Evolutionary conservation across 495 filamentous ascomycete genomes (phyloP).

Genomic region (Penicillium cinerascens): DNA sequence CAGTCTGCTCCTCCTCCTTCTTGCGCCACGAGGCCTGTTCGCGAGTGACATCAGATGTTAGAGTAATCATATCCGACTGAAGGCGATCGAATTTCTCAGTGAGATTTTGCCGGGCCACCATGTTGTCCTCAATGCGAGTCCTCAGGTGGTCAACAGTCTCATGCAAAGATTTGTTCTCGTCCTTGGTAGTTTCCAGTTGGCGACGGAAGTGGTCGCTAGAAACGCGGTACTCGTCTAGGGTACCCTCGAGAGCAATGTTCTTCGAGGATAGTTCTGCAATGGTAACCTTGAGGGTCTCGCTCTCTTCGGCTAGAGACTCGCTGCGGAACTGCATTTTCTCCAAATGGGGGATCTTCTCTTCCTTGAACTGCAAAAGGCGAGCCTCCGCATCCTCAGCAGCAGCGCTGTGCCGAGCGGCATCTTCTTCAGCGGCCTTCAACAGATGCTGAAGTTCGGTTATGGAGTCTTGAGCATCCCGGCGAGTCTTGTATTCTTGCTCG

Average conservation of each 20-base stretch:
- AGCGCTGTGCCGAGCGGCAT: conserved; percentile 62
- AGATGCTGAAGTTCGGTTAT: conserved; percentile 66
- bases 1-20: conserved; percentile 68
- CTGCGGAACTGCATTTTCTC: conserved; percentile 55
- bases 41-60: conserved; percentile 70
- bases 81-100: conserved; percentile 74
- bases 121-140: conserved; percentile 79
- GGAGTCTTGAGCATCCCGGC: conserved; percentile 69
- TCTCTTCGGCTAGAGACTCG: conserved; percentile 58
- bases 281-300: conserved; percentile 61
- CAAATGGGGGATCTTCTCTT: conserved; percentile 49
- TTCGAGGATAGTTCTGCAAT: conserved; percentile 59
- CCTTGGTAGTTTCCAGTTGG: conserved; percentile 50
- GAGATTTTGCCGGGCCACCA: conserved; percentile 71
- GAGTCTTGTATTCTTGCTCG: conserved; percentile 59
- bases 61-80: conserved; percentile 77
- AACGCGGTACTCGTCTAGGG: conserved; percentile 59
- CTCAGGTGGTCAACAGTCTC: conserved; percentile 65
- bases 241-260: conserved; percentile 55
- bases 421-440: conserved; percentile 71
- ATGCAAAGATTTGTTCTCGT: conserved; percentile 57
- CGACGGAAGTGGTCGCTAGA: conserved; percentile 53
- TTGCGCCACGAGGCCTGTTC: conserved; percentile 74
- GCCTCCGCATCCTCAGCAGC: conserved; percentile 63
- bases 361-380: conserved; percentile 50